Evolutionary conservation across 2,329 filamentous ascomycete genomes (phyloP).

Genomic region (Diaporthe vexans): DNA sequence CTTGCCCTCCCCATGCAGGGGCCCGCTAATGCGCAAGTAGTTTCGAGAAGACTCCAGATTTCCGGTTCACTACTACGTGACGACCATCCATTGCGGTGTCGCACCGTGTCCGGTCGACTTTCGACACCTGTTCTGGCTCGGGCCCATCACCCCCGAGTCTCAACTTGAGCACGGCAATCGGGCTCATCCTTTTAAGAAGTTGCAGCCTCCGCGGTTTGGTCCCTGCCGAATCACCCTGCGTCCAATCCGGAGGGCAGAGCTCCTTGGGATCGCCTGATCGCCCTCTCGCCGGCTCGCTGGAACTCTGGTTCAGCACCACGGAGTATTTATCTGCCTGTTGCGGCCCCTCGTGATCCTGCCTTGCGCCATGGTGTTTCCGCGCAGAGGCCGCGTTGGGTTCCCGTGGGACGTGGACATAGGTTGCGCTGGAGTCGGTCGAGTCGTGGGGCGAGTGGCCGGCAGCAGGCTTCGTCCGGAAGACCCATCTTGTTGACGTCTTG

Average conservation of each 20-base stretch:
- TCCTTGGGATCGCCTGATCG: background rate
- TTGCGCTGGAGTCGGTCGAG: background rate
- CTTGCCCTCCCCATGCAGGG: background rate
- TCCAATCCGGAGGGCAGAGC: slow-evolving; percentile 5
- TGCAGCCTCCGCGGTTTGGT: background rate
- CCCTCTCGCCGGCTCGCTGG: slow-evolving; percentile 10
- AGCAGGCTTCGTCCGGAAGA: slow-evolving; percentile 9
- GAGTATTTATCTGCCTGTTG: background rate
- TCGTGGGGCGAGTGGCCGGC: background rate
- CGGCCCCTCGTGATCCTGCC: background rate
- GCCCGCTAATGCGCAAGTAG: slow-evolving; percentile 26
- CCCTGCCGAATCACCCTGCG: background rate
- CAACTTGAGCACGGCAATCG: slow-evolving; percentile 15
- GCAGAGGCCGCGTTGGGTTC: slow-evolving; percentile 1
- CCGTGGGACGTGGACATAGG: background rate
- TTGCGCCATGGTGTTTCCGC: background rate
- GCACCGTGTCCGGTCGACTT: background rate
- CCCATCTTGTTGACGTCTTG: slow-evolving; percentile 16
- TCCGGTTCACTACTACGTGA: background rate
- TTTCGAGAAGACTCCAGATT: slow-evolving; percentile 17
- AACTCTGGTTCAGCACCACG: slow-evolving; percentile 18
- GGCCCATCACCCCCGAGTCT: background rate
- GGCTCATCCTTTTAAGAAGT: slow-evolving; percentile 3
- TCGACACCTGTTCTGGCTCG: slow-evolving; percentile 2
- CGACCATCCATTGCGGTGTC: background rate